Base-by-base conservation (phyloP, 352 stramenopile species). In the Globisporangium parvum region DNA sequence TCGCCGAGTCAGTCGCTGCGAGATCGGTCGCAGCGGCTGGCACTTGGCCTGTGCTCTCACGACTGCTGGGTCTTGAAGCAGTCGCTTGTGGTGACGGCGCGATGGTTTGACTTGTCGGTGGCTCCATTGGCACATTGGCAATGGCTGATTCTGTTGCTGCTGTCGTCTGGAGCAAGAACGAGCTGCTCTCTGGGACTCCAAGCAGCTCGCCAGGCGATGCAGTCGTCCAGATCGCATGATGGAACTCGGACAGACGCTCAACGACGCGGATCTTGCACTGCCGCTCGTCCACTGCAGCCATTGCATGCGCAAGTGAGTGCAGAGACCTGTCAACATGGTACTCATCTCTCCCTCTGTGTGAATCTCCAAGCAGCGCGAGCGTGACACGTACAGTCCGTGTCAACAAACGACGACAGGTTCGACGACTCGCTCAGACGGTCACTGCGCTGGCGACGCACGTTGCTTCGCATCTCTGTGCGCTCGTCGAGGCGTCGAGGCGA, bases 201-300 rank as follows among this genome's bases (percentile, higher is more conserved):
- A 57, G 52, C 18, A 65, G 31, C n/a, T 63, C 49, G 14, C 20
- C 48, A 26, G 59, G 69, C 0, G 51, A 58, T 18, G 75, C 57
- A 48, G 70, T 85, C 8, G 75, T 86, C 53, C 69, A 70, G 69
- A 94, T 91, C 3, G 75, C 82, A 20, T 91, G 70, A 3, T 90
- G 80, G 57, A 94, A 94, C 49, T 94, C 85, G 6, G 80, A 85
- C 20, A 94, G 59, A 0, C 85, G 78, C 55, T 94, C 85, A 1
- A 94, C 85, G 2, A 94, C 82, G 51, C 82, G 81, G 58, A 94
- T 94, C 53, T 94, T 94, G 73, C 81, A 94, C 60, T 94, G 85
- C 3, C 85, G 76, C 42, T 94, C 81, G 47, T 94, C 78, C 63
- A 92, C 85, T 94, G 65, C n/a, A 67, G 26, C 47, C 62, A n/a